Evolutionary conservation across 768 basidiomycete species (phyloP), one percentile per base, ranked within the genome.

Genomic region (Arthromyces matolae): DNA sequence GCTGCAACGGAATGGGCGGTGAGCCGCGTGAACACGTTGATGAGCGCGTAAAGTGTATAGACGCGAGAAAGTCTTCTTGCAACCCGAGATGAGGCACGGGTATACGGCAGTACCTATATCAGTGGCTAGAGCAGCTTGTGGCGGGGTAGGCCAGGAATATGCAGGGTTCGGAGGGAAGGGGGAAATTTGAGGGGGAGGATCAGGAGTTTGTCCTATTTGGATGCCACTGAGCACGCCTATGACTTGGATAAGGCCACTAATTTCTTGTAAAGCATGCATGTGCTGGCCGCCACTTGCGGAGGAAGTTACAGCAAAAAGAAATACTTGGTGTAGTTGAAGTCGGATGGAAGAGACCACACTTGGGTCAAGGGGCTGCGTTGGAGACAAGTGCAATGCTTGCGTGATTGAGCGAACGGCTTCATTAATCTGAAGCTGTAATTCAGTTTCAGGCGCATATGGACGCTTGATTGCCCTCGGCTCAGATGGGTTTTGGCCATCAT

Each of bases 181-280:
- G 25, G 69, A 58, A 19, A 64, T 66, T 49, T 64, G 61, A 31
- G 55, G 37, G 27, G 58, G 60, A 7, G 67, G 57, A n/a, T 74
- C 66, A 45, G 69, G 63, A 39, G 73, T 60, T 50, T 76, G 70
- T 6, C 76, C 70, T 43, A 91, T 89, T 56, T 81, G 85, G 34
- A 88, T 83, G 1, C 84, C 86, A 51, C 83, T 86, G 49, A 91
- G 76, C 27, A 90, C 84, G 16, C 87, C 87, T 35, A 91, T 76
- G 53, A 89, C 85, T 57, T 90, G 88, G 47, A 90, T 86, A 43
- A 91, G 72, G n/a, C 85, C 86, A 34, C 82, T 79, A 32, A 90
- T 78, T 63, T 91, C 88, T 60, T 87, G 86, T 1, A 90, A 66
- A 0, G 73, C 70, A 47, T 77, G 75, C 68, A 76, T 79, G 42